phyloP scores from a whole-genome alignment of 2,329 filamentous ascomycete species.

The Tothia fuscella region DNA sequence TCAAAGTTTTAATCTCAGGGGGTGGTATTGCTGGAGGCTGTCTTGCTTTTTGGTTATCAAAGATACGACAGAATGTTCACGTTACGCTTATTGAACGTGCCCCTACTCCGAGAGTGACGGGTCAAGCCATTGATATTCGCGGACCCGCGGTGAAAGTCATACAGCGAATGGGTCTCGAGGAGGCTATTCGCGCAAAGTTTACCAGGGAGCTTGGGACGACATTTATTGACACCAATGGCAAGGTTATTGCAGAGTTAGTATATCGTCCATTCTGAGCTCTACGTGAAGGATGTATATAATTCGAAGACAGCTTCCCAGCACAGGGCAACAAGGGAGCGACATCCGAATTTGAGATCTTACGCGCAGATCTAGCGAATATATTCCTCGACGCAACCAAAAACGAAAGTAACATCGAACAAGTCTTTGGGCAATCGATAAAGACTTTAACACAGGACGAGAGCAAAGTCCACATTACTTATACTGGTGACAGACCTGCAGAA shows the following conservation, averaged over 20 bases:
- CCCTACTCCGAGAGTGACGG: conserved; percentile 31
- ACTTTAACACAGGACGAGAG: conserved; percentile 17
- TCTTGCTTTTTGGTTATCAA: conserved; percentile 8
- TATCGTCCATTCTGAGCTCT: conserved; percentile 23
- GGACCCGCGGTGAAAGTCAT: conserved; percentile 39
- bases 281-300: conserved; percentile 24
- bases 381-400: conserved; percentile 13
- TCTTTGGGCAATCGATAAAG: conserved; percentile 22
- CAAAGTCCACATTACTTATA: conserved; percentile 13
- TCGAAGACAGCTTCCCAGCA: no score
- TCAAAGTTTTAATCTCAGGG: conserved; percentile 8
- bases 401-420: conserved; percentile 20
- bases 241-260: conserved; percentile 9
- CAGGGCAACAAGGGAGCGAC: conserved; percentile 28
- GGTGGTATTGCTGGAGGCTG: conserved; percentile 8
- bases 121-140: conserved; percentile 44
- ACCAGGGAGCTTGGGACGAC: conserved; percentile 39
- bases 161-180: conserved; percentile 39
- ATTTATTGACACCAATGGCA: conserved; percentile 29
- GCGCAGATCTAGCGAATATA: conserved; percentile 35
- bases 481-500: conserved; percentile 11
- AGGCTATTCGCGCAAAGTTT: conserved; percentile 25
- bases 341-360: conserved; percentile 49
- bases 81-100: conserved; percentile 33
- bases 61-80: conserved; percentile 4